phyloP scores from a whole-genome alignment of 495 filamentous ascomycete species.

The Elaphomyces granulatus region DNA sequence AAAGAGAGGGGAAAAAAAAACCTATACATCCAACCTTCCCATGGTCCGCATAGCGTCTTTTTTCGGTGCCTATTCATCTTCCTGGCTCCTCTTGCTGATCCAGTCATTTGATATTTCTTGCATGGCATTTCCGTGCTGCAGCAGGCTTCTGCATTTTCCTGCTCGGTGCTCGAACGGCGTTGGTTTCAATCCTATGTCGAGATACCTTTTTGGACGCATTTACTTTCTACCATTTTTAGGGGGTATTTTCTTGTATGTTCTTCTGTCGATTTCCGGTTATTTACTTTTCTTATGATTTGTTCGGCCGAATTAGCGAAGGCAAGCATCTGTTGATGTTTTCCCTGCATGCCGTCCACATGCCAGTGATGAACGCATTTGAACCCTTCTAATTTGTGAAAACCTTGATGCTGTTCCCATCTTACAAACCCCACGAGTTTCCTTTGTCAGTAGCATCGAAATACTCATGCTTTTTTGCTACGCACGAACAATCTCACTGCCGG shows the following conservation, averaged over 20 bases:
- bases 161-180: background rate
- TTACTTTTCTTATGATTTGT: too few relatives aligned
- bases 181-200: slow-evolving; percentile 27
- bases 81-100: background rate
- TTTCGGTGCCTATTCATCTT: background rate
- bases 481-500: slow-evolving; percentile 1
- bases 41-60: background rate
- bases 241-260: too few relatives aligned
- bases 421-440: slow-evolving; percentile 22
- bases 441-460: slow-evolving; percentile 17
- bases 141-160: background rate
- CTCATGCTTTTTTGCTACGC: slow-evolving; percentile 8
- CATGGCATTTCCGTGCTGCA: background rate
- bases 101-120: background rate
- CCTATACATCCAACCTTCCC: too few relatives aligned
- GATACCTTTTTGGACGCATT: slow-evolving; percentile 32
- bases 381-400: slow-evolving; percentile 7
- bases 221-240: too few relatives aligned
- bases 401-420: slow-evolving; percentile 17
- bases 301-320: too few relatives aligned
- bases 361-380: too few relatives aligned
- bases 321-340: too few relatives aligned
- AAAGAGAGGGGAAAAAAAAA: too few relatives aligned
- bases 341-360: too few relatives aligned
- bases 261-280: too few relatives aligned